These are phyloP conservation scores for Trichoderma harzianum DNA, from an alignment of 2,329 filamentous ascomycete species.

Conservation along the genomic window DNA sequence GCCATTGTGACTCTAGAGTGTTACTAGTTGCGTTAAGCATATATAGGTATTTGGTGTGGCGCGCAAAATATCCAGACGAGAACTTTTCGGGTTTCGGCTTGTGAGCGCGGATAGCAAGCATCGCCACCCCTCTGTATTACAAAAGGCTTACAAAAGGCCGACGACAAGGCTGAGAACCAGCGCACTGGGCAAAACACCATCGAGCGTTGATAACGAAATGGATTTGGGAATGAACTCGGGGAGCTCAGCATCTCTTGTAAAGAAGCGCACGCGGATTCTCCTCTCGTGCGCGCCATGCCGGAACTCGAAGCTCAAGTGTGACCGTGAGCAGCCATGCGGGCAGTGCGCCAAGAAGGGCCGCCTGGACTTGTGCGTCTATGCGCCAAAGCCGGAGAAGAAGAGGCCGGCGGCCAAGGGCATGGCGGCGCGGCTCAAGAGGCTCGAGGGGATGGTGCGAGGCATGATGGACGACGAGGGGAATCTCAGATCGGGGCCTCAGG, in stretches of 20 bases:
- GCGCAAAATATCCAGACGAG: neutral
- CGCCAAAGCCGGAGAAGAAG: constrained; percentile 42
- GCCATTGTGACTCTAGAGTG: neutral
- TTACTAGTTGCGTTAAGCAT: neutral
- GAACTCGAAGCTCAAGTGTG: constrained; percentile 54
- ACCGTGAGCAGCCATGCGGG: constrained; percentile 49
- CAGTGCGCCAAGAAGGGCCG: constrained; percentile 52
- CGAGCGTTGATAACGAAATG: neutral
- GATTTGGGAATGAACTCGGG: neutral
- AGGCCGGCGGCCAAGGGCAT: constrained; percentile 46
- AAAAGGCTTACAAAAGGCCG: neutral
- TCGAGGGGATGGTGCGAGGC: constrained; percentile 56
- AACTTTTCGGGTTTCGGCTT: neutral
- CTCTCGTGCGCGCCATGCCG: constrained; percentile 54
- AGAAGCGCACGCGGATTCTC: constrained; percentile 47
- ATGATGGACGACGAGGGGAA: constrained; percentile 46
- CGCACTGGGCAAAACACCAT: neutral
- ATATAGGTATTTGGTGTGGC: neutral
- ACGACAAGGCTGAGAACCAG: neutral
- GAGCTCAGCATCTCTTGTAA: neutral
- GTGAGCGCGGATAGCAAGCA: neutral
- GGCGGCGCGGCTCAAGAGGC: constrained; percentile 51
- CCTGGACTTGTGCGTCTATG: constrained; percentile 46
- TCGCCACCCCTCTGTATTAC: neutral
- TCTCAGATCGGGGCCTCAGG: constrained; percentile 3